Evolutionary conservation across 2,329 filamentous ascomycete species (phyloP).

Genomic region (Botryotinia globosa): DNA sequence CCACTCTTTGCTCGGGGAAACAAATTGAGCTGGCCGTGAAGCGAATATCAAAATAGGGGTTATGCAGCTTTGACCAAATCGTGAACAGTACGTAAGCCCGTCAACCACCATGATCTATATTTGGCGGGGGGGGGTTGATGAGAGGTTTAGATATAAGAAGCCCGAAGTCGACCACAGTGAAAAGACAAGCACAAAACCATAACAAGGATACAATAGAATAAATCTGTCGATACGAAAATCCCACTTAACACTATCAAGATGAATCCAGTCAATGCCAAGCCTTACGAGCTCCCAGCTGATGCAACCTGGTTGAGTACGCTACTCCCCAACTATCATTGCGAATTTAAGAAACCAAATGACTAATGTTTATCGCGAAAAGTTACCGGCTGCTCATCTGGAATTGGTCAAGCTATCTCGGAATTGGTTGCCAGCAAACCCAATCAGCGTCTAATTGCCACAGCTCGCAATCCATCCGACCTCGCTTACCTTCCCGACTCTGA

Average conservation of each 20-base stretch:
- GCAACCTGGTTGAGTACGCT: slow-evolving; percentile 5
- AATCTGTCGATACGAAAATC: background rate
- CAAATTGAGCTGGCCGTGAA: slow-evolving; percentile 1
- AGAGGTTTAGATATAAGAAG: background rate
- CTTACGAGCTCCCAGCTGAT: background rate
- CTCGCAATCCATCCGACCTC: slow-evolving; percentile 45
- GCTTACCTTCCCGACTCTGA: slow-evolving; percentile 41
- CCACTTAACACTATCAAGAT: background rate
- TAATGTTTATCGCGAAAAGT: slow-evolving; percentile 36
- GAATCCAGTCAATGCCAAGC: slow-evolving; percentile 7
- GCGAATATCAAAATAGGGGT: slow-evolving; percentile 2
- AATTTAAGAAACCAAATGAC: background rate
- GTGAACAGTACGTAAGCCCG: background rate
- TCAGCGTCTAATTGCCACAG: slow-evolving; percentile 48
- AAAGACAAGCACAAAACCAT: background rate
- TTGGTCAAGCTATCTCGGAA: slow-evolving; percentile 44
- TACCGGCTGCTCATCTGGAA: slow-evolving; percentile 50
- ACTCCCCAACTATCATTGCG: background rate
- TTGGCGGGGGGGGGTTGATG: too few species aligned
- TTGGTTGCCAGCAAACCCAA: slow-evolving; percentile 41
- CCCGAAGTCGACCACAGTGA: background rate
- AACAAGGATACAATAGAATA: background rate
- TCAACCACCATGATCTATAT: background rate
- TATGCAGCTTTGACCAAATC: background rate
- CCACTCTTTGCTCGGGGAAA: background rate